These are phyloP conservation scores for Sporothrix inflata DNA, from an alignment of 2,329 filamentous ascomycete genomes.

Conservation along the genomic window DNA sequence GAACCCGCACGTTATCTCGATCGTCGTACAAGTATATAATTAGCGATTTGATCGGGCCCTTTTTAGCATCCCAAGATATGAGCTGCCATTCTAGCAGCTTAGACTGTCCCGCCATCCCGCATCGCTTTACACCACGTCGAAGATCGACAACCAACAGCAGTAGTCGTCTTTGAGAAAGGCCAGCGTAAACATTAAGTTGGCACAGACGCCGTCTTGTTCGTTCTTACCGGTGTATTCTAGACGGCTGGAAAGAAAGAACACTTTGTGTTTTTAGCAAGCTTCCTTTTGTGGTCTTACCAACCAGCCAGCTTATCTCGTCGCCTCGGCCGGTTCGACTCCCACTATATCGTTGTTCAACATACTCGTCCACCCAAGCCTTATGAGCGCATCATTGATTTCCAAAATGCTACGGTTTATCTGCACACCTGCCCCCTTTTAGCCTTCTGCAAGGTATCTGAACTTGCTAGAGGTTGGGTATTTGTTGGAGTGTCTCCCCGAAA, in stretches of 20 bases:
- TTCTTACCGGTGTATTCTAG: too few relatives aligned
- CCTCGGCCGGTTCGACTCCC: neutral
- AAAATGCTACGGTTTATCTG: neutral
- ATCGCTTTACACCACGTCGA: neutral
- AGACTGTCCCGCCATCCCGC: neutral
- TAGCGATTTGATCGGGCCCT: neutral
- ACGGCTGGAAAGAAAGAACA: too few relatives aligned
- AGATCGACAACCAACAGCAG: neutral
- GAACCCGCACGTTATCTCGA: neutral
- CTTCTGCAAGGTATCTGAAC: neutral
- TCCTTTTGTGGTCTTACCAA: neutral
- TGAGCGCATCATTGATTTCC: slow-evolving; percentile 3
- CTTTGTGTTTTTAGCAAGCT: too few relatives aligned
- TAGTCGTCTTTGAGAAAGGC: neutral
- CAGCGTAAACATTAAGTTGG: neutral
- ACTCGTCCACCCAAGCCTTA: neutral
- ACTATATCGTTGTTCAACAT: neutral
- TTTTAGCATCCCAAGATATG: neutral
- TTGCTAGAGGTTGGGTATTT: neutral
- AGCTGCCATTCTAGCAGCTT: neutral
- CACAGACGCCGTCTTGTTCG: neutral
- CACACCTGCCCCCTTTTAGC: neutral
- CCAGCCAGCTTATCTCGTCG: neutral
- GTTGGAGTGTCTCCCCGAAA: neutral
- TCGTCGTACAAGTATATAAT: neutral